Percentiles rank a stretch among this genome's conserved stretches.
phyloP scores from a whole-genome alignment of 495 filamentous ascomycete species.

The Alectoria sarmentosa region DNA sequence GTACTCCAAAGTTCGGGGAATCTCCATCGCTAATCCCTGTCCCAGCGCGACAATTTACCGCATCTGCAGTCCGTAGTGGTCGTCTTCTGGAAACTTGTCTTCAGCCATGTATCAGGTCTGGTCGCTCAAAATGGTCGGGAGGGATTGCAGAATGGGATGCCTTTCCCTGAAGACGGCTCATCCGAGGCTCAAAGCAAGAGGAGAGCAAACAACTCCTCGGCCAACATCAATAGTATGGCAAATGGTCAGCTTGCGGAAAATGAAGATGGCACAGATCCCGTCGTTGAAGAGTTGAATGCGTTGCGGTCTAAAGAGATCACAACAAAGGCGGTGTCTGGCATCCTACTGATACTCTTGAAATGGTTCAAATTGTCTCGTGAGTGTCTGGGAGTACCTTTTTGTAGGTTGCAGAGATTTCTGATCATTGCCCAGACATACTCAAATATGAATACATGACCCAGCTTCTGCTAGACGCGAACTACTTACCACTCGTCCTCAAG shows the following conservation, averaged over 20 bases:
- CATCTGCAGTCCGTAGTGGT: conserved; percentile 92
- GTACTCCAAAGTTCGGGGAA: conserved; percentile 30
- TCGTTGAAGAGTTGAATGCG: conserved; percentile 69
- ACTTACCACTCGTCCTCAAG: conserved; percentile 85
- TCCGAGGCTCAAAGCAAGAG: conserved; percentile 20
- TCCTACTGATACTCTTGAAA: conserved; percentile 78
- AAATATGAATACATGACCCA: conserved; percentile 96
- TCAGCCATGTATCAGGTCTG: conserved; percentile 62
- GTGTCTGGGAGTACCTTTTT: conserved; percentile 27
- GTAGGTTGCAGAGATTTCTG: conserved; percentile 18
- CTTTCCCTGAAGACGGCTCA: conserved; percentile 30
- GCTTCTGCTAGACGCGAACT: conserved; percentile 87
- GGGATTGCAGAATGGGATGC: conserved; percentile 35
- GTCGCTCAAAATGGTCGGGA: conserved; percentile 48
- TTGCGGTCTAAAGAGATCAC: conserved; percentile 76
- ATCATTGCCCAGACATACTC: conserved; percentile 62
- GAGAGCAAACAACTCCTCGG: conserved; percentile 28
- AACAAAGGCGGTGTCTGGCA: conserved; percentile 81
- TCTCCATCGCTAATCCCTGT: conserved; percentile 24
- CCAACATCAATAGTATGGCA: conserved; percentile 29
- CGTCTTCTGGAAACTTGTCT: conserved; percentile 78
- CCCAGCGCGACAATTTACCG: conserved; percentile 63
- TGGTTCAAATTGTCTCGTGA: conserved; percentile 95
- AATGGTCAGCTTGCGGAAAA: conserved; percentile 27
- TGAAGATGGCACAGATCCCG: conserved; percentile 35